Conservation (phyloP, 768 basidiomycete species). For the Podaxis sp. region DNA sequence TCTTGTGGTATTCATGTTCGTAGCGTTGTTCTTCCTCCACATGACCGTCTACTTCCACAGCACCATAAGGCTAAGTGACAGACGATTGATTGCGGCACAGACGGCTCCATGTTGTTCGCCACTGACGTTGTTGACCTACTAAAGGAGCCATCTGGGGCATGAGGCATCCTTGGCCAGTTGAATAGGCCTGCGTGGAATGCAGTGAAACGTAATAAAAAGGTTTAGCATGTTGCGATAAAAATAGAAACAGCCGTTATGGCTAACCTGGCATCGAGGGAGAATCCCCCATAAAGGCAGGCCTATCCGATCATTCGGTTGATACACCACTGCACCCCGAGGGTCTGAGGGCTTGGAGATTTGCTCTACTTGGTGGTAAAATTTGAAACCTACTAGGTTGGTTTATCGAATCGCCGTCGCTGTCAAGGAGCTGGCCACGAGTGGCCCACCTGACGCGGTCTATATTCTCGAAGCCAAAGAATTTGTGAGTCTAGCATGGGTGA, state of each 20-base stretch:
- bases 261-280: not conserved
- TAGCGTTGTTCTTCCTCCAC: not conserved
- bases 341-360: not conserved
- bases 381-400: not conserved
- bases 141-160: not conserved
- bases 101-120: not conserved
- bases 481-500: not conserved
- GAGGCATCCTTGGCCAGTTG: not conserved
- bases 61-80: conserved; percentile 3
- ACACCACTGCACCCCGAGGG: not conserved
- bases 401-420: not conserved
- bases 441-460: not conserved
- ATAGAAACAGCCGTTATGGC: conserved; percentile 3
- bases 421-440: not conserved
- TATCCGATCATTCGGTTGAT: not conserved
- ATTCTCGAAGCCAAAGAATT: not conserved
- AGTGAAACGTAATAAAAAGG: not conserved
- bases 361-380: not conserved
- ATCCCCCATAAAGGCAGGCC: not conserved
- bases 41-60: not conserved
- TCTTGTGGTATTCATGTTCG: not conserved
- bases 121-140: not conserved
- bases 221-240: conserved; percentile 1
- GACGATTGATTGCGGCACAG: not conserved
- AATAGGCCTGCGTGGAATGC: not conserved